These are phyloP conservation scores for Groenewaldozyma auringiensis DNA, from an alignment of 1,139 yeast species.

Conservation along the genomic window DNA sequence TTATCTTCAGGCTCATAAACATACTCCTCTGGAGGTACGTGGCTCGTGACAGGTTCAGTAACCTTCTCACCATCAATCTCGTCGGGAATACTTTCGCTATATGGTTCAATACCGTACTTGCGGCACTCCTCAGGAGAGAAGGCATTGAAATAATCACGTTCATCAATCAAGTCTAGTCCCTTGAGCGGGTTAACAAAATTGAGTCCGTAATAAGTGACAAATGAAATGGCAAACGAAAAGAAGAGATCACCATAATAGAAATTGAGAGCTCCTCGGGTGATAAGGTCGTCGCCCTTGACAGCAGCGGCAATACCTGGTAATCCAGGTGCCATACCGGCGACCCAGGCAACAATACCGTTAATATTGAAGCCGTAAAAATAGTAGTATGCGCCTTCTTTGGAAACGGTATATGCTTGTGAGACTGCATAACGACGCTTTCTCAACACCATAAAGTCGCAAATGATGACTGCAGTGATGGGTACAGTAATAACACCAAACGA, in stretches of 20 bases:
- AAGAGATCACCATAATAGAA: constrained; percentile 37
- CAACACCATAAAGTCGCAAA: constrained; percentile 37
- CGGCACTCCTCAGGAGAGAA: constrained; percentile 8
- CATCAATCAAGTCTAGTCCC: constrained; percentile 30
- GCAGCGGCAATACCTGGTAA: constrained; percentile 6
- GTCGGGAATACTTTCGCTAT: not conserved
- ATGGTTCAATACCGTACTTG: constrained; percentile 7
- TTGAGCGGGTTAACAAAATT: constrained; percentile 34
- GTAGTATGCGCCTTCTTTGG: constrained; percentile 33
- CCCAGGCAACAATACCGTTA: constrained; percentile 38
- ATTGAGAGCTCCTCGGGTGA: constrained; percentile 32
- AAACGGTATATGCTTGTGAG: constrained; percentile 33
- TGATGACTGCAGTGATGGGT: constrained; percentile 39
- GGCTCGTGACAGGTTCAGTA: not conserved
- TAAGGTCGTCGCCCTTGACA: constrained; percentile 20
- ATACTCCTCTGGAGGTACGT: not conserved
- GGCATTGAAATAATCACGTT: constrained; percentile 31
- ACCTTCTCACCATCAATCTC: not conserved
- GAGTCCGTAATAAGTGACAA: constrained; percentile 32
- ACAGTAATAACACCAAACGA: constrained; percentile 41
- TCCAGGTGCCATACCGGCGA: constrained; percentile 14
- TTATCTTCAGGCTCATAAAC: not conserved
- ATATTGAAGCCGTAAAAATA: constrained; percentile 36
- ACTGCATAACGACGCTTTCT: constrained; percentile 30
- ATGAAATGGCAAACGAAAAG: constrained; percentile 37